Base-by-base conservation (phyloP, 345 rosid species). In the Arabis hirsuta region DNA sequence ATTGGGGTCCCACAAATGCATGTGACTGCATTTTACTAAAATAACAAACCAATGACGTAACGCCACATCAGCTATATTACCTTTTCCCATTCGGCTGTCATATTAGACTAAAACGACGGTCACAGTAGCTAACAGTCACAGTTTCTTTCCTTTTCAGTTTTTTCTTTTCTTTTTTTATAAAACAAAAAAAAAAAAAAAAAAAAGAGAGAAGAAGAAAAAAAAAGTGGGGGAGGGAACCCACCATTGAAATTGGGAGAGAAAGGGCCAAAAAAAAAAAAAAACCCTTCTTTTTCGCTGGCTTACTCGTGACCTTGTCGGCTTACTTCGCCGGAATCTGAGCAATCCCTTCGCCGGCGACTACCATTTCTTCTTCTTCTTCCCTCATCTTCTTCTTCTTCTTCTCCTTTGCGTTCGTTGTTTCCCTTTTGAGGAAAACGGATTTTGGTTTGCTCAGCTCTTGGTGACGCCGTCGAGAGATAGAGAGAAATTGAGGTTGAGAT, bases 231-330 rank as follows among this genome's bases (percentile, higher is more conserved):
- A n/a, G 51, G 72, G 56, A 71, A 76, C 59, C 79, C 76, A 76
- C 75, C 71, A 70, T 70, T 70, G 70, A 71, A 53, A 62, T 62
- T 62, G 74, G 71, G 65, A 22, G 57, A 75, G 74, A 45, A 58
- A 55, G 32, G 69, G 47, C 31, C 7, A 32, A 32, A 19, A 8
- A 44, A 45, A 14, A 36, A 66, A 24, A 46, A 24, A 60, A 76
- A 5, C 65, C 80, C 59, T 62, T 62, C 44, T 53, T 36, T 75
- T 14, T 65, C 65, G 63, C 71, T 70, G 76, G 80, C 80, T 36
- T 48, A 34, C 75, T 73, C 80, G 73, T 79, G 76, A 66, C 65
- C 71, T 72, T 66, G 78, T 82, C 82, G 80, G 67, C 79, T 65
- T 74, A 43, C 62, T 44, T 81, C 75, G 72, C 83, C 83, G 76